These are phyloP conservation scores for Apiotrichum montevideense DNA, from an alignment of 1,284 basidiomycete genomes.

Conservation along the genomic window DNA sequence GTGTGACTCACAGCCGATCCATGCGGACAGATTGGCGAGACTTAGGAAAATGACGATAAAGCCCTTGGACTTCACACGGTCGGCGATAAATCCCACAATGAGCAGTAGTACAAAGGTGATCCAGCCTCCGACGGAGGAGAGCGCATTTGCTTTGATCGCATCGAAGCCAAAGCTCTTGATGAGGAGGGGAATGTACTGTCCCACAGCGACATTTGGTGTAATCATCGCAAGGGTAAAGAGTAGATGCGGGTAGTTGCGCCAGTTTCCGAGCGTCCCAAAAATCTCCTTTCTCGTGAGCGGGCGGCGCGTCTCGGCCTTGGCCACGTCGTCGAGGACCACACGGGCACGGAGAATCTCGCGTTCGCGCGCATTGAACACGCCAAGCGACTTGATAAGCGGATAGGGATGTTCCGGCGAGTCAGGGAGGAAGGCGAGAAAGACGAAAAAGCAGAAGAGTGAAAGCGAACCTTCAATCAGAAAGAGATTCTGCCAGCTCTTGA, in stretches of 20 bases:
- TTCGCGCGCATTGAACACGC: conserved; percentile 27
- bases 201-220: conserved; percentile 17
- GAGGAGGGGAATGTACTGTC: conserved; percentile 16
- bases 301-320: conserved; percentile 14
- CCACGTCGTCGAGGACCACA: conserved; percentile 27
- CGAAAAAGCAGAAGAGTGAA: conserved; percentile 17
- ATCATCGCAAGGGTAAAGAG: conserved; percentile 29
- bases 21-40: conserved; percentile 14
- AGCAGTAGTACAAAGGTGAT: conserved; percentile 13
- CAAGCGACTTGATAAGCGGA: conserved; percentile 19
- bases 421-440: conserved; percentile 24
- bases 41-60: conserved; percentile 16
- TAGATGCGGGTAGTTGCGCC: conserved; percentile 33
- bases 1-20: conserved; percentile 17
- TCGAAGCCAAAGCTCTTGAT: conserved; percentile 34
- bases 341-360: conserved; percentile 27
- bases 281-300: conserved; percentile 18
- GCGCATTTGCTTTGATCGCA: conserved; percentile 44
- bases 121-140: conserved; percentile 29
- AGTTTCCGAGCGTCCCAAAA: conserved; percentile 21
- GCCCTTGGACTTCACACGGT: conserved; percentile 15
- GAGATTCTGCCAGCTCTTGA: conserved; percentile 6
- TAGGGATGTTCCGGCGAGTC: conserved; percentile 18
- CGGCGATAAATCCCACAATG: conserved; percentile 15
- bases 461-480: conserved; percentile 23